Evolutionary conservation across 2,329 filamentous ascomycete species (phyloP).

Genomic region (Furcasterigmium sp.): DNA sequence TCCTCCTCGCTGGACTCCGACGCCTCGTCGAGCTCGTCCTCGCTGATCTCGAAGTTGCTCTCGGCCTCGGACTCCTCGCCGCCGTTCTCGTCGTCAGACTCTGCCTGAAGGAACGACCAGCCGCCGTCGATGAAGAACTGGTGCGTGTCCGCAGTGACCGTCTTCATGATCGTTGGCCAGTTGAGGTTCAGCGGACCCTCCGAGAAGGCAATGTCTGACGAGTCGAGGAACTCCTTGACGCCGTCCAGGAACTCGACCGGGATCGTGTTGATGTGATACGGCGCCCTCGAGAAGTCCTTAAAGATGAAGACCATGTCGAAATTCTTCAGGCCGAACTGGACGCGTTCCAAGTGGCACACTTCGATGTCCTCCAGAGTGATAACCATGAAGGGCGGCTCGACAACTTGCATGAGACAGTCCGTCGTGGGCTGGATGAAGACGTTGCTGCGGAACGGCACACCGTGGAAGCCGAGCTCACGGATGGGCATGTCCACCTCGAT

Average conservation of each 20-base stretch:
- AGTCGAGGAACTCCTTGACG: conserved; percentile 97
- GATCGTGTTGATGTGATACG: conserved; percentile 95
- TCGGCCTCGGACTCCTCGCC: conserved; percentile 83
- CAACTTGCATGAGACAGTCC: conserved; percentile 93
- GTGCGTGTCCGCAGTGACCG: conserved; percentile 87
- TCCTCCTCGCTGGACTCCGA: conserved; percentile 76
- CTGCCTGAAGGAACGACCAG: conserved; percentile 86
- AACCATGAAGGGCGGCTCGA: conserved; percentile 94
- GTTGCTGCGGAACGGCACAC: conserved; percentile 92
- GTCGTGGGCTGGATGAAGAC: conserved; percentile 95
- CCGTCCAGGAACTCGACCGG: conserved; percentile 91
- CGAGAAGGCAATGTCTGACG: conserved; percentile 86
- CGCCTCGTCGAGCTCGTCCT: conserved; percentile 78
- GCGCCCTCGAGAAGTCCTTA: conserved; percentile 90
- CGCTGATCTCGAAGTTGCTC: conserved; percentile 84
- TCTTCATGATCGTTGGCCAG: conserved; percentile 99
- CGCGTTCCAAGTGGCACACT: conserved; percentile 91
- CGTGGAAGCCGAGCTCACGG: conserved; percentile 92
- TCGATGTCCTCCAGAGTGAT: conserved; percentile 95
- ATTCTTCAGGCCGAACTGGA: conserved; percentile 95
- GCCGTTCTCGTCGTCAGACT: conserved; percentile 78
- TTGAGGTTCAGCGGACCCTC: conserved; percentile 97
- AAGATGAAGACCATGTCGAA: conserved; percentile 98
- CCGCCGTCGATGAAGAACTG: conserved; percentile 93
- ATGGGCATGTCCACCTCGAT: conserved; percentile 96